Conservation (phyloP, 805 yeast species). For the Middelhovenomyces tepae region DNA sequence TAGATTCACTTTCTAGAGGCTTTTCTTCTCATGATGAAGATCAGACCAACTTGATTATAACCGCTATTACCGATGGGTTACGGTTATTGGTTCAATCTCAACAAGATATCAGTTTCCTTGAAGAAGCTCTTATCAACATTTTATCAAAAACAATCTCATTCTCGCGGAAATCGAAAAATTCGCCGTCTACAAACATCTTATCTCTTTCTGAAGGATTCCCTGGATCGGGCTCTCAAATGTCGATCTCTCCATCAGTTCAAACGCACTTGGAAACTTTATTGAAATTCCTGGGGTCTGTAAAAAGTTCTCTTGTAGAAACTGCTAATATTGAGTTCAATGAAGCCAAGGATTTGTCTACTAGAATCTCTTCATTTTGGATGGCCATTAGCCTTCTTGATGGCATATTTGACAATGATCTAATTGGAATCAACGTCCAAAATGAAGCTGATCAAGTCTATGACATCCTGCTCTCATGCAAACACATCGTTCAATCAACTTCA, state of each 20-base stretch:
- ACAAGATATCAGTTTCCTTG: too few relatives aligned
- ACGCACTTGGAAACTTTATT: not conserved
- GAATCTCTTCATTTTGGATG: constrained; percentile 4
- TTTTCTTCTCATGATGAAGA: constrained; percentile 21
- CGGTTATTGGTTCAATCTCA: not conserved
- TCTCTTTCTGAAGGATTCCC: too few relatives aligned
- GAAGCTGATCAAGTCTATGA: too few relatives aligned
- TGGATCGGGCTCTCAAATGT: too few relatives aligned
- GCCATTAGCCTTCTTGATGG: constrained; percentile 4
- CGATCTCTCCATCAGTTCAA: constrained; percentile 1
- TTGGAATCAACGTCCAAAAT: too few relatives aligned
- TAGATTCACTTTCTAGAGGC: constrained; percentile 20
- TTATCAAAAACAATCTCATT: too few relatives aligned
- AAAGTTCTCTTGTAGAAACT: not conserved
- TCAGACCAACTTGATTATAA: constrained; percentile 9
- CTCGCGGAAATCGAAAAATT: too few relatives aligned
- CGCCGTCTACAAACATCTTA: too few relatives aligned
- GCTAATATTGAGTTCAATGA: not conserved
- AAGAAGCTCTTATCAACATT: too few relatives aligned
- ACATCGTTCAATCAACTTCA: not conserved
- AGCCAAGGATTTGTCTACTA: not conserved
- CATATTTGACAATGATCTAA: too few relatives aligned
- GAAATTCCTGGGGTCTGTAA: not conserved
- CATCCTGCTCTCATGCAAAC: too few relatives aligned
- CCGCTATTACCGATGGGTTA: constrained; percentile 7